Evolutionary conservation across 208 protist genomes (phyloP), one percentile per base, ranked within the genome.

Genomic region (Leishmania martiniquensis): DNA sequence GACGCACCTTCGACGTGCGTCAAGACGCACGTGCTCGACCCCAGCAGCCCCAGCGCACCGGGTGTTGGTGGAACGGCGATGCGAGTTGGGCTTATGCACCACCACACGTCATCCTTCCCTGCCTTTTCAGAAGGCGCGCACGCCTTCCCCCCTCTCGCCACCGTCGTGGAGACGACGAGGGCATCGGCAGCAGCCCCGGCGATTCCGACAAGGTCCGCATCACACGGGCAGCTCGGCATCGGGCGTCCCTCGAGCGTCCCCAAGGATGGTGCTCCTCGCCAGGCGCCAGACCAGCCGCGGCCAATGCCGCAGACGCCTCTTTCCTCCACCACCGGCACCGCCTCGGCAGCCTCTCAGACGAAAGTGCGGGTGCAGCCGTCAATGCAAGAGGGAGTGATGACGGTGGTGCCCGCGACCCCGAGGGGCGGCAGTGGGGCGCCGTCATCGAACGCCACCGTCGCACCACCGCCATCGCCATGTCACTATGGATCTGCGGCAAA

Each of bases 131-230:
- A 70, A 17, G 39, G 71, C 72, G 54, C 73, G 10, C 73, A 65
- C n/a, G 62, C 72, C 63, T 25, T 77, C 52, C 59, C 44, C 78
- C 72, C 78, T 37, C 67, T 77, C 60, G 73, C 78, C 5, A 70
- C 17, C 66, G 22, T 44, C 73, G 55, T 67, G 47, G 59, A 47
- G 13, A 5, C 52, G 47, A 32, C 42, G 10, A 39, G 59, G 17
- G 44, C 42, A 20, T 5, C 59, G 29, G 68, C 55, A 49, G 9
- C 65, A 32, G 42, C 65, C 37, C 65, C 42, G 29, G 42, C 44
- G 65, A 49, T 51, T 25, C 42, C 42, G 20, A 7, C 65, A 69
- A 49, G 39, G 39, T 7, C 22, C 29, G 42, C 42, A 29, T 51
- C 65, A 10, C 42, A 29, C 25, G 65, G 32, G 37, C 22, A 49